Percentiles rank a stretch among this genome's conserved stretches.
Evolutionary conservation across 2,329 filamentous ascomycete species (phyloP).

Genomic region (Ophiostoma quercus): DNA sequence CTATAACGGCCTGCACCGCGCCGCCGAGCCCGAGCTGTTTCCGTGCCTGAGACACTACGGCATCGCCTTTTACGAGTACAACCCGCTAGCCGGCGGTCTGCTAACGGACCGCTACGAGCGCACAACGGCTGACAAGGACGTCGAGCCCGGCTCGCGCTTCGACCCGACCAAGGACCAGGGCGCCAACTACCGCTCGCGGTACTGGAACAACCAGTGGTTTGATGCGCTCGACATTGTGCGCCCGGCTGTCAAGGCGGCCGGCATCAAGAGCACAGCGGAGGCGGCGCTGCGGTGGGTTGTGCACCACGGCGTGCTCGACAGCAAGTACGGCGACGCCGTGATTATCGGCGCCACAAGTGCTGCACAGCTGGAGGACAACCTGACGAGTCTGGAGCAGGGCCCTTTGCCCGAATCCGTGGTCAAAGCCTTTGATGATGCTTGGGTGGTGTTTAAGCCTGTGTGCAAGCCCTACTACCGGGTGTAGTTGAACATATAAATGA

Average conservation of each 20-base stretch:
- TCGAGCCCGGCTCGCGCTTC: constrained; percentile 26
- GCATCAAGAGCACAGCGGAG: constrained; percentile 25
- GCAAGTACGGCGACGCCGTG: constrained; percentile 35
- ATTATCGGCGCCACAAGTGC: constrained; percentile 36
- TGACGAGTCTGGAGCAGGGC: constrained; percentile 38
- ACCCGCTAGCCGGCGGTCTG: constrained; percentile 28
- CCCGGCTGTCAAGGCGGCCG: constrained; percentile 18
- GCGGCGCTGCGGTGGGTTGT: constrained; percentile 39
- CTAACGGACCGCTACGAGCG: constrained; percentile 35
- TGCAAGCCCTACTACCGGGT: constrained; percentile 25
- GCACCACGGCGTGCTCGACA: constrained; percentile 35
- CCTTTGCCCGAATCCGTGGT: constrained; percentile 38
- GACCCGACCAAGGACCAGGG: constrained; percentile 43
- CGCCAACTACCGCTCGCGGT: constrained; percentile 23
- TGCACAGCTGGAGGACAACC: constrained; percentile 36
- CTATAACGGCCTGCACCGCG: constrained; percentile 40
- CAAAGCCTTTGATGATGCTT: constrained; percentile 62
- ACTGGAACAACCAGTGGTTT: constrained; percentile 40
- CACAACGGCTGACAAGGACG: background rate
- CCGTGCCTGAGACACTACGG: constrained; percentile 42
- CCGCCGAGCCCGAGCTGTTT: constrained; percentile 39
- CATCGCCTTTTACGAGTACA: constrained; percentile 33
- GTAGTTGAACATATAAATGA: background rate
- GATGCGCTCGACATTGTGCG: constrained; percentile 26
- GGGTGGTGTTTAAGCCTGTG: constrained; percentile 56